These are phyloP conservation scores for Chrysanthemum lavandulifolium DNA, from an alignment of 129 eudicot species.

Conservation along the genomic window DNA sequence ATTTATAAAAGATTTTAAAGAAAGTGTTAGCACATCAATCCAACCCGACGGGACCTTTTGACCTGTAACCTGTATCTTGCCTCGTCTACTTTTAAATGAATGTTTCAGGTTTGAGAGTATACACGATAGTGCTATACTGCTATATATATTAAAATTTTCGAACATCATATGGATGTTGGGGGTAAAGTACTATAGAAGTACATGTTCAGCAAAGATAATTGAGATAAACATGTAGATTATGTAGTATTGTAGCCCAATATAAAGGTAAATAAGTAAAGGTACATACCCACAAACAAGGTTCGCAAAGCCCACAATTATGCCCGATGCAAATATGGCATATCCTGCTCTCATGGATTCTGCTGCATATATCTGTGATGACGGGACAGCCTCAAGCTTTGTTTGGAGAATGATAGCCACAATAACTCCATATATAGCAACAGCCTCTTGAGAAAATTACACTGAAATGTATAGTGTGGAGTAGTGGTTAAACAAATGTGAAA, in stretches of 20 bases:
- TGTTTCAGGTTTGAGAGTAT: neutral
- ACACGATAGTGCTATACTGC: too few relatives aligned
- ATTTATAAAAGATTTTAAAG: too few relatives aligned
- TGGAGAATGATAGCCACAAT: constrained; percentile 96
- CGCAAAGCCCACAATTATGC: constrained; percentile 95
- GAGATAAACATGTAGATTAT: neutral
- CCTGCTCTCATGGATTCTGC: constrained; percentile 97
- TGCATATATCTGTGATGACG: constrained; percentile 64
- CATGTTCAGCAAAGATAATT: neutral
- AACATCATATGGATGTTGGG: neutral
- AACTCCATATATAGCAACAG: constrained; percentile 98
- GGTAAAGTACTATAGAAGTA: neutral
- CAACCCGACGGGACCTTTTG: too few relatives aligned
- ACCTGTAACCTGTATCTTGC: neutral
- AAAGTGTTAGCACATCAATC: too few relatives aligned
- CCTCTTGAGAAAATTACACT: constrained; percentile 98
- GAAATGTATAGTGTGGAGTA: constrained; percentile 18
- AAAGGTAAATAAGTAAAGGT: constrained; percentile 6
- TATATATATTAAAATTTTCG: neutral
- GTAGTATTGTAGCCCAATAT: neutral
- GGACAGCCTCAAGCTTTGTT: constrained; percentile 93
- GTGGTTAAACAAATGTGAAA: neutral
- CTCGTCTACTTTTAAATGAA: neutral
- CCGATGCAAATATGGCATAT: constrained; percentile 93
- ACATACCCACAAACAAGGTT: constrained; percentile 96